A percentile compares a stretch with the other conserved stretches of the same genome.
These are phyloP conservation scores for Phyllosticta paracitricarpa DNA, from an alignment of 2,329 filamentous ascomycete genomes.

Conservation along the genomic window DNA sequence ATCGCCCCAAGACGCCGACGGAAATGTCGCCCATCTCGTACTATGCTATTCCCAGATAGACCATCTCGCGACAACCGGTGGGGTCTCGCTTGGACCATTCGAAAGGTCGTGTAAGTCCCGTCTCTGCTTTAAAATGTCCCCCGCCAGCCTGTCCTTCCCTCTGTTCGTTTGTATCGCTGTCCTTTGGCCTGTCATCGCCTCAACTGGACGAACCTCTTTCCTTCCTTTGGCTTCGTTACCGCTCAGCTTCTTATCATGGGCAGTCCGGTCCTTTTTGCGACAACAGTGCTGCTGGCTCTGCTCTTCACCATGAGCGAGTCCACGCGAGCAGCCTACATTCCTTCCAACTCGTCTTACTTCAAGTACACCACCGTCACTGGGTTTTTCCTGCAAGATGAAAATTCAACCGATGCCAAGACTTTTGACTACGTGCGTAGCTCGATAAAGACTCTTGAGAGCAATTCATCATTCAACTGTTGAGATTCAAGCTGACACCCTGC, in stretches of 20 bases:
- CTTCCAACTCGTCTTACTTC: slow-evolving; percentile 30
- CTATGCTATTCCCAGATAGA: not conserved
- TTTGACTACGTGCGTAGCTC: slow-evolving; percentile 49
- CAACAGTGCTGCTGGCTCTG: slow-evolving; percentile 4
- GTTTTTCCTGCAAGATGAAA: slow-evolving; percentile 56
- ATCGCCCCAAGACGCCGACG: not conserved
- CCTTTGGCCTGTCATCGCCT: not conserved
- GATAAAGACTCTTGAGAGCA: not conserved
- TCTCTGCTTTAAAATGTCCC: not conserved
- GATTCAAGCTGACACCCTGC: not conserved
- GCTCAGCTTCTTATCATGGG: not conserved
- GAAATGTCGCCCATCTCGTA: slow-evolving; percentile 3
- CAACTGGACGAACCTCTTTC: not conserved
- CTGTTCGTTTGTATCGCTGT: not conserved
- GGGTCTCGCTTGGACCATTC: slow-evolving; percentile 1
- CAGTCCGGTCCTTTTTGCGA: slow-evolving; percentile 9
- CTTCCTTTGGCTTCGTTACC: not conserved
- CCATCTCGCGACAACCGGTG: not conserved
- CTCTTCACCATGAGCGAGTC: slow-evolving; percentile 10
- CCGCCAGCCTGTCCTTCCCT: not conserved
- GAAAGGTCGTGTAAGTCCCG: slow-evolving; percentile 3
- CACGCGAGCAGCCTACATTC: not conserved
- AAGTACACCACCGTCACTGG: slow-evolving; percentile 52
- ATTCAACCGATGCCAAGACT: slow-evolving; percentile 41
- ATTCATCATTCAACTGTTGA: slow-evolving; percentile 15